These are phyloP conservation scores for Russula virescens DNA, from an alignment of 768 basidiomycete genomes.

Conservation along the genomic window DNA sequence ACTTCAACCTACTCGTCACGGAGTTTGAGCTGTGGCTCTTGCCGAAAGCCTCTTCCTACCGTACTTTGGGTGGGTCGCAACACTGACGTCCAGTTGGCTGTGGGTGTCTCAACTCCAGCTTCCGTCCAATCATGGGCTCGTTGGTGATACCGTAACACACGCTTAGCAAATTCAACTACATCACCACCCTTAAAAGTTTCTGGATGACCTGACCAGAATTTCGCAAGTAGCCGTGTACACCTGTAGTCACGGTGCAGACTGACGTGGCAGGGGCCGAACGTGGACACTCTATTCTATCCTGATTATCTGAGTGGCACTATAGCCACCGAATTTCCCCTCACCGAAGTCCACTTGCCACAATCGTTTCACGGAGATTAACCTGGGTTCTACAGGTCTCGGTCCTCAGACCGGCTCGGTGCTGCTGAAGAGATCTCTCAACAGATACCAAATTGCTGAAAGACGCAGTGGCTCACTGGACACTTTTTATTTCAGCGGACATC, in stretches of 20 bases:
- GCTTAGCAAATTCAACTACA: too few relatives aligned
- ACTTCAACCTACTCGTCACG: background rate
- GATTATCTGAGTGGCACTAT: background rate
- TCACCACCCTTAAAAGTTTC: too few relatives aligned
- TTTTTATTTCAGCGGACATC: background rate
- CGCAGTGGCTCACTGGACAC: too few relatives aligned
- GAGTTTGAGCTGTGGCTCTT: background rate
- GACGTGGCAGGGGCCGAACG: background rate
- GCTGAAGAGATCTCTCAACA: background rate
- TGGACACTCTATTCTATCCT: background rate
- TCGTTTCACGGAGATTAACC: background rate
- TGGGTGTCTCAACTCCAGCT: background rate
- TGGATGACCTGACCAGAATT: background rate
- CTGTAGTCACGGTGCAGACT: too few relatives aligned
- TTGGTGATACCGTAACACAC: too few relatives aligned
- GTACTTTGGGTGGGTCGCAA: conserved; percentile 3
- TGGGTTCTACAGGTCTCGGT: background rate
- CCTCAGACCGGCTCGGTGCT: background rate
- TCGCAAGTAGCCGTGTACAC: background rate
- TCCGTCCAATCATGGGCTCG: background rate
- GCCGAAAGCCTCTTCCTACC: background rate
- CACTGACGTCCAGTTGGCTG: too few relatives aligned
- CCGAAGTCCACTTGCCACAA: background rate
- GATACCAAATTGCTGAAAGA: too few relatives aligned
- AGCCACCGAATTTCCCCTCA: background rate